phyloP scores from a whole-genome alignment of 1,284 basidiomycete species.

The Ceratobasidium sp. region DNA sequence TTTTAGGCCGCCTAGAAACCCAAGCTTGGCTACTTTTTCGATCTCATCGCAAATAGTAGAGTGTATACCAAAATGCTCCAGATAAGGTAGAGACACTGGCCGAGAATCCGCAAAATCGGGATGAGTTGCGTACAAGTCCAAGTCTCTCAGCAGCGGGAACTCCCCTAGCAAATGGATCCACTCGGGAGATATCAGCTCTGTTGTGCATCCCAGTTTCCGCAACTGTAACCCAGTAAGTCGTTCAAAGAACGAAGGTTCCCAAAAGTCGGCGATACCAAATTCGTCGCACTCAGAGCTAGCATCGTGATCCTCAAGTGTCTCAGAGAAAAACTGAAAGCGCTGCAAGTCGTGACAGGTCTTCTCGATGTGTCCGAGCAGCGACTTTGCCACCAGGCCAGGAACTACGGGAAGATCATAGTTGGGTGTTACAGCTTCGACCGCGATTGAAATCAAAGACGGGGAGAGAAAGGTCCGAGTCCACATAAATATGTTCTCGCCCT shows the following conservation, averaged over 20 bases:
- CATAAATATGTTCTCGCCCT: neutral
- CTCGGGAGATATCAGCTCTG: neutral
- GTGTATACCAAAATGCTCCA: neutral
- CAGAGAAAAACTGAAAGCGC: neutral
- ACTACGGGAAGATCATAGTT: neutral
- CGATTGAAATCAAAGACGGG: constrained; percentile 2
- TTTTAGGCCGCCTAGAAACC: neutral
- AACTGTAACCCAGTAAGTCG: neutral
- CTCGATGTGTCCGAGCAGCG: neutral
- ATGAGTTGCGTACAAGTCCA: neutral
- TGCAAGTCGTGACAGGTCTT: neutral
- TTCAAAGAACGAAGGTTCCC: constrained; percentile 8
- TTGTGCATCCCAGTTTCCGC: neutral
- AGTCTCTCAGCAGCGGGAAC: neutral
- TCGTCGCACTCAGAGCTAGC: too few species aligned
- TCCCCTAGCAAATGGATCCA: neutral
- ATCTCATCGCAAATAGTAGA: neutral
- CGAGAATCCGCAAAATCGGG: neutral
- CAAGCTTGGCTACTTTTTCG: neutral
- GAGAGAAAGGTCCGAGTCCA: constrained; percentile 21
- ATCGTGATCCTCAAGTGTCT: neutral
- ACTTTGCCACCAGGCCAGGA: neutral
- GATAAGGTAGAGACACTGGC: neutral
- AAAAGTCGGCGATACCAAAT: neutral
- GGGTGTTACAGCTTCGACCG: neutral